Base-by-base conservation (phyloP, 495 filamentous ascomycete species). In the Oleoguttula mirabilis region DNA sequence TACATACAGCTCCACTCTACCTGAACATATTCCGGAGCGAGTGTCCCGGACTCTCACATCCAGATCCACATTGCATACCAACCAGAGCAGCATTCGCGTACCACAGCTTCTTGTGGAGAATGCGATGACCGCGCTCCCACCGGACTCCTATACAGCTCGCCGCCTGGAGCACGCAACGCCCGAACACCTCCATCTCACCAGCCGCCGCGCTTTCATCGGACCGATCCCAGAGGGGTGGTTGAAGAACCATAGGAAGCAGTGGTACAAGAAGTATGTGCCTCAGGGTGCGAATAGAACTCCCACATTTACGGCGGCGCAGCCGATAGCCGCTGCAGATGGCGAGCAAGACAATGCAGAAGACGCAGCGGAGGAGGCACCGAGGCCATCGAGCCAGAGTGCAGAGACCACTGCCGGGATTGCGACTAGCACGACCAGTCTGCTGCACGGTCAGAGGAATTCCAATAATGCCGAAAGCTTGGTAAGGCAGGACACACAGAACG, bases 161-260 rank as follows among this genome's bases (percentile, higher is more conserved):
- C 50, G 50, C 6, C 50, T 53, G 27, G 50, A 53, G 51, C 72
- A 82, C 66, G 70, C 76, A 21, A 76, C 69, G 36, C 67, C 77
- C 15, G 65, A 71, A 34, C 77, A 82, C 51, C 54, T 82, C 21
- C 67, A 80, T 54, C 60, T 77, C 47, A 82, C 77, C 6, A 72
- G 67, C 30, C 64, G 75, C 20, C 68, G 77, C 24, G 72, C 69
- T 54, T 82, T 82, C 57, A 79, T 82, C 48, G 77, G 77, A 7
- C 77, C 77, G 16, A 76, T 82, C 25, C 77, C 77, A 3, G 70
- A 75, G 48, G 77, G 75, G 38, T 82, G 77, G 77, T 63, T 80
- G 36, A 76, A 77, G 39, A 71, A 67, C 40, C 73, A 80, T 57
- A 69, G 73, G 33, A 75, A 75, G 37, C 65, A 71, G 11, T 80